Evolutionary conservation across 768 basidiomycete species (phyloP), one percentile per base, ranked within the genome.

Genomic region (Xerocomus spinulosus): DNA sequence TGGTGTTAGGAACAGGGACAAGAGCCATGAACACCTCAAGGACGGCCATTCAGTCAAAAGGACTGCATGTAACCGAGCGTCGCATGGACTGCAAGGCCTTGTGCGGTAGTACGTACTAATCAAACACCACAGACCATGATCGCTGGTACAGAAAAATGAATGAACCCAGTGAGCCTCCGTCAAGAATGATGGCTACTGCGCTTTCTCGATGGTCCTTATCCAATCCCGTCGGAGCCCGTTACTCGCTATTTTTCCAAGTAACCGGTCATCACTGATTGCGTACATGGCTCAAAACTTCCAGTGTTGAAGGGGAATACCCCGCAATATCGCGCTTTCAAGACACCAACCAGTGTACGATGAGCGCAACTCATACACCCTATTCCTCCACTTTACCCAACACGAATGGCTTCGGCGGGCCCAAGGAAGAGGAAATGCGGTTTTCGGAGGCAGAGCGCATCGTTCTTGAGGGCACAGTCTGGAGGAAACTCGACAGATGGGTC

Each of bases 401-500:
- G 21, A 24, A 24, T 3, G 37, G 4, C 14, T 3, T 38, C 15
- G 37, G 15, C 14, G 15, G 24, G 7, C 37, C 13, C 21, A 25
- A 38, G 8, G 12, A 13, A 1, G 23, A 24, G 37, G 35, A 36
- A 21, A 20, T n/a, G n/a, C n/a, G 18, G 10, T n/a, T 24, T 3
- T n/a, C 37, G 23, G 21, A 23, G 8, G 37, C 5, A 4, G 37
- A 38, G 14, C 23, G 23, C 15, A 14, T n/a, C 14, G 37, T n/a
- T 8, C 14, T 77, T 21, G 75, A 76, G 33, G 53, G 54, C 34
- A 58, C 26, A 5, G 74, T 77, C 23, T 77, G 76, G 75, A 61
- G 70, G 40, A 81, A 79, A 56, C 56, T 80, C 23, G 79, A 80
- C 42, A 46, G 61, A 38, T 70, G 68, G 57, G 54, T 80, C 18